Conservation (phyloP, 768 basidiomycete genomes). For the Ramaria rubella region DNA sequence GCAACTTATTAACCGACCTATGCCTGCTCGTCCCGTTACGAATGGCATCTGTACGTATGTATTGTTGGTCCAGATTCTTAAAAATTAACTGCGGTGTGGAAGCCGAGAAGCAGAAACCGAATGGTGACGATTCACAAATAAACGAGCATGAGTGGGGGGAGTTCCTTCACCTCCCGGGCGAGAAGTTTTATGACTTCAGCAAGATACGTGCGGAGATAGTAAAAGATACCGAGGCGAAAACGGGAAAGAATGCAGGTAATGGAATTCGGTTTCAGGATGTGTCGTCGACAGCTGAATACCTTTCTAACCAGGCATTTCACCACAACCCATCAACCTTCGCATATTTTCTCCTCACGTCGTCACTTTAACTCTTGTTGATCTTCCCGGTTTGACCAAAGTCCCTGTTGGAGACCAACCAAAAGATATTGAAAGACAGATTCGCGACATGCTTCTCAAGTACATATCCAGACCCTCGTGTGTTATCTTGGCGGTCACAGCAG, state of each 20-base stretch:
- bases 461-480: constrained; percentile 95
- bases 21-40: constrained; percentile 37
- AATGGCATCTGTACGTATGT: constrained; percentile 40
- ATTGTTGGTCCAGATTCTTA: background rate
- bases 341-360: constrained; percentile 97
- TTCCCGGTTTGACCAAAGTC: constrained; percentile 93
- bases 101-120: constrained; percentile 29
- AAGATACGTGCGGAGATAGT: constrained; percentile 97
- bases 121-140: constrained; percentile 49
- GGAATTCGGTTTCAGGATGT: background rate
- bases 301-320: constrained; percentile 71
- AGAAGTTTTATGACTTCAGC: constrained; percentile 97
- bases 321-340: constrained; percentile 93
- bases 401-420: constrained; percentile 95
- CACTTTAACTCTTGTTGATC: constrained; percentile 94
- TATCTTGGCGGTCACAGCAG: constrained; percentile 91
- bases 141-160: constrained; percentile 99
- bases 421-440: constrained; percentile 96
- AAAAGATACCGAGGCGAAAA: constrained; percentile 96
- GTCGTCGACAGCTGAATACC: too few species aligned
- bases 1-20: constrained; percentile 84
- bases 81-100: background rate
- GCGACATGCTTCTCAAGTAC: constrained; percentile 93
- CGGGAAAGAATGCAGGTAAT: constrained; percentile 83
- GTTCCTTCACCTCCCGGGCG: constrained; percentile 91